A percentile compares a stretch with the other conserved stretches of the same genome.
Evolutionary conservation across 2,329 filamentous ascomycete species (phyloP).

Genomic region (Pseudogymnoascus sp.): DNA sequence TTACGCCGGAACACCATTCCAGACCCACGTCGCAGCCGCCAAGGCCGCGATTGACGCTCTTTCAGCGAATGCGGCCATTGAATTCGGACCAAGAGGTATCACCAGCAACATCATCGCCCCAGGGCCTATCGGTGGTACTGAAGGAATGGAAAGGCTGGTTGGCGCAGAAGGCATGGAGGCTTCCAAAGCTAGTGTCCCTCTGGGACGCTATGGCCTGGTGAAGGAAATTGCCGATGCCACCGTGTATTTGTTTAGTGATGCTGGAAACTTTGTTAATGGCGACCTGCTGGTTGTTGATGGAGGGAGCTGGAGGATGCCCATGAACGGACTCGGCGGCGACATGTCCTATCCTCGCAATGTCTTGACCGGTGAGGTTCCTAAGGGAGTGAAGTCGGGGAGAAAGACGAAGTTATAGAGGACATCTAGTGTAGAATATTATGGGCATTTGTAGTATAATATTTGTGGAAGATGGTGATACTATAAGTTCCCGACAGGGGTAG

Average conservation of each 20-base stretch:
- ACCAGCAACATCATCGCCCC: conserved; percentile 86
- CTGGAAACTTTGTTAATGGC: conserved; percentile 81
- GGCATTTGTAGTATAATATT: not conserved
- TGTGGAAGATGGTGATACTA: not conserved
- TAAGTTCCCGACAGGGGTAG: not conserved
- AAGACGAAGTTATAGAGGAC: conserved; percentile 1
- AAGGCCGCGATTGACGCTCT: conserved; percentile 89
- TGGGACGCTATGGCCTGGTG: conserved; percentile 70
- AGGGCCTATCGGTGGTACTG: conserved; percentile 78
- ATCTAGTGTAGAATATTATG: not conserved
- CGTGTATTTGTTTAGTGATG: conserved; percentile 79
- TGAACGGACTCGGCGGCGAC: not conserved
- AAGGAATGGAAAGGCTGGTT: conserved; percentile 62
- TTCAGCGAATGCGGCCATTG: conserved; percentile 70
- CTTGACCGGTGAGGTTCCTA: not conserved
- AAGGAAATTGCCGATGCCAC: conserved; percentile 91
- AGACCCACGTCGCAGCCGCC: conserved; percentile 83
- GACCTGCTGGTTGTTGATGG: conserved; percentile 71
- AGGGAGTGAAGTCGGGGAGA: conserved; percentile 5
- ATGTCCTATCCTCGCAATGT: conserved; percentile 10
- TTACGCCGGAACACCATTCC: conserved; percentile 78
- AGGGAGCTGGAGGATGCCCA: conserved; percentile 22
- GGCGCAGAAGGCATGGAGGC: conserved; percentile 29
- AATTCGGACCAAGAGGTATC: conserved; percentile 82
- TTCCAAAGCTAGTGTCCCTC: conserved; percentile 48